Evolutionary conservation across 75 land plant species (phyloP), one percentile per base, ranked within the genome.

Genomic region (Pseudotsuga menziesii): DNA sequence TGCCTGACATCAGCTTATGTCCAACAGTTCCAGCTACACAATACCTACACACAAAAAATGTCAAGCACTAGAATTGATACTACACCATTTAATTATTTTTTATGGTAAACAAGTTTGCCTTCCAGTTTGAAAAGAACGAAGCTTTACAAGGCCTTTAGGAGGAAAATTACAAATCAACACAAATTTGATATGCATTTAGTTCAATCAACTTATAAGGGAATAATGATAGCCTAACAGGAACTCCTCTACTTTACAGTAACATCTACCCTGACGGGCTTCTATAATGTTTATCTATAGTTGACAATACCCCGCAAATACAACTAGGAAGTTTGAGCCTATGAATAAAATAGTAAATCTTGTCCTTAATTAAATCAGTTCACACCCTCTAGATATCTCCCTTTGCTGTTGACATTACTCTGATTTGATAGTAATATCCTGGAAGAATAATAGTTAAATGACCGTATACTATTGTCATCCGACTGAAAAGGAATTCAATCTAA

Each of bases 21-120:
- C 98, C 99, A 77, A 95, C 81, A 58, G 99, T 97, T 83, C 99
- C 99, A 80, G 94, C 91, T 39, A 88, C 81, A 83, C 96, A 97
- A 72, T 88, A 93, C 72, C 99, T 97, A 83, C 58, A 81, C 29
- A 44, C 29, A 17, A 19, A 71, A 77, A 25, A 20, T 4, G 16
- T n/a, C 73, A 17, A 61, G 5, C 61, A 73, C 27, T 4, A 22
- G 44, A 26, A 54, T 74, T 54, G 72, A 77, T 17, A 35, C 20
- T n/a, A 41, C 41, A 2, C 54, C 36, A 39, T 39, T 67, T 20
- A 41, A 35, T 35, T 32, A 4, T 64, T 25, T 36, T 32, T 35
- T 16, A 7, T 35, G 19, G 41, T 12, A 4, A 64, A 32, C 2
- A 64, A 5, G 39, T 35, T 61, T 64, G 6, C 35, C 35, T 64